phyloP scores from a whole-genome alignment of 140 eudicot species.

The Flaveria floridana region DNA sequence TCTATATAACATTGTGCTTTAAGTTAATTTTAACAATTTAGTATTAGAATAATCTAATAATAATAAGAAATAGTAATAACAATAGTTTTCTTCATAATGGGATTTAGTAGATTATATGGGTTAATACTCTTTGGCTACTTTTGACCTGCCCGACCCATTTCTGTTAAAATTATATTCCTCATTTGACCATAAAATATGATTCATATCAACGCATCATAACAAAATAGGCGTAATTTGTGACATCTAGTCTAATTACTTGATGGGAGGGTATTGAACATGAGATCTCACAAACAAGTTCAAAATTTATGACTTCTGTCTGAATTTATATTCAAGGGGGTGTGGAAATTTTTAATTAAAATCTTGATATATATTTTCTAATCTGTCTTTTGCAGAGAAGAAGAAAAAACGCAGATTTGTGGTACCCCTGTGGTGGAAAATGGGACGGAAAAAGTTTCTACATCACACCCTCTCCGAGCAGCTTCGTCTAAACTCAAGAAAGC shows the following conservation, averaged over 20 bases:
- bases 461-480: conserved; percentile 40
- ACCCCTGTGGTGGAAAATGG: conserved; percentile 77
- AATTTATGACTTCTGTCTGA: background rate
- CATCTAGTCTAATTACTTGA: conserved; percentile 17
- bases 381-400: conserved; percentile 43
- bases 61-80: background rate
- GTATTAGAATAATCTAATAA: background rate
- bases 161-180: background rate
- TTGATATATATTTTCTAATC: conserved; percentile 3
- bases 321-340: conserved; percentile 5
- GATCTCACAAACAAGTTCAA: background rate
- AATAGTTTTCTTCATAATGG: background rate
- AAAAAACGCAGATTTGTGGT: conserved; percentile 33
- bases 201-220: background rate
- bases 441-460: conserved; percentile 64
- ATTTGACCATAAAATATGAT: background rate
- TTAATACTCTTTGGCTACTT: background rate
- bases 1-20: too few relatives aligned
- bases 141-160: background rate
- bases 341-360: background rate
- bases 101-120: background rate
- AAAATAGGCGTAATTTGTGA: conserved; percentile 6
- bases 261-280: background rate
- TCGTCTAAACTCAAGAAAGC: conserved; percentile 36
- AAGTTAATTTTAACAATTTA: background rate